phyloP scores from a whole-genome alignment of 192 early-diverging fungal species.

The Coemansia sp. region DNA sequence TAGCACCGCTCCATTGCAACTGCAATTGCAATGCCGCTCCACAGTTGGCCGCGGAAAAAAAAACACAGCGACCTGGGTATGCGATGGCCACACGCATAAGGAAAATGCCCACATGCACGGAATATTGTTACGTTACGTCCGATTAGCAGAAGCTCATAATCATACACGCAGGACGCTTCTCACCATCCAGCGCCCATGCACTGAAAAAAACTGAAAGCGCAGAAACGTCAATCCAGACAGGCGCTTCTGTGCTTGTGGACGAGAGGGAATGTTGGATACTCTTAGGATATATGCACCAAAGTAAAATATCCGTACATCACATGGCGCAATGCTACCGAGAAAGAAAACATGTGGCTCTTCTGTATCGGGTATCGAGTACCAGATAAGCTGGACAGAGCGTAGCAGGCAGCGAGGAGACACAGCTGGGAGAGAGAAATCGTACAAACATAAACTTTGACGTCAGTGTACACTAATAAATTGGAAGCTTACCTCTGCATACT shows the following conservation, averaged over 20 bases:
- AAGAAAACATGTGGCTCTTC: not conserved
- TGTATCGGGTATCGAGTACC: not conserved
- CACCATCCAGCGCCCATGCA: constrained; percentile 1
- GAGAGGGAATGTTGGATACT: not conserved
- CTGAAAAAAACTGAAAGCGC: not conserved
- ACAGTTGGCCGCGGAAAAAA: too few relatives aligned
- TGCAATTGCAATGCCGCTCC: too few relatives aligned
- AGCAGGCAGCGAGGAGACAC: not conserved
- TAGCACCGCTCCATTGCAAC: not conserved
- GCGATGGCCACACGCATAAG: not conserved
- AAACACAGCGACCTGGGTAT: not conserved
- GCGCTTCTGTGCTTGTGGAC: too few relatives aligned
- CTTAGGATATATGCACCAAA: constrained; percentile 8
- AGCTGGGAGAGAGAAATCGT: not conserved
- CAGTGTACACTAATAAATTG: not conserved
- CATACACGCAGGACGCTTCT: not conserved
- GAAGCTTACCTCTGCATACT: constrained; percentile 53
- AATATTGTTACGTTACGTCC: constrained; percentile 2
- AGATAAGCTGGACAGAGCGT: not conserved
- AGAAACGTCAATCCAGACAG: too few relatives aligned
- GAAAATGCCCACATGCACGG: not conserved
- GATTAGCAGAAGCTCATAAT: constrained; percentile 7
- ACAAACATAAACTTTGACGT: constrained; percentile 3
- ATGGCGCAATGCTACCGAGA: not conserved
- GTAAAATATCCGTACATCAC: constrained; percentile 2